phyloP scores from a whole-genome alignment of 2,329 filamentous ascomycete genomes.

The Fusarium buxicola region DNA sequence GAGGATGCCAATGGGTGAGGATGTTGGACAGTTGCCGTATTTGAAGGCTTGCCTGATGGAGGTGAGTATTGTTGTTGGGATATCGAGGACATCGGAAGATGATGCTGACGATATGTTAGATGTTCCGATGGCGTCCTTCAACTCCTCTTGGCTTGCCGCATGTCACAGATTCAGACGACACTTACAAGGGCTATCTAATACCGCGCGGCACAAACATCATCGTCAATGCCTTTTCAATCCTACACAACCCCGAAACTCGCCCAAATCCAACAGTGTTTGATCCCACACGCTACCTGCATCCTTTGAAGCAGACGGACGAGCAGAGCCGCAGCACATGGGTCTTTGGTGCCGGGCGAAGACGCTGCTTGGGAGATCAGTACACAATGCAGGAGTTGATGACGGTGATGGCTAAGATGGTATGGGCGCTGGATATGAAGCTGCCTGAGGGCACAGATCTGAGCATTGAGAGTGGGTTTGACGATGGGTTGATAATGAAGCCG shows the following conservation, averaged over 20 bases:
- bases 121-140: constrained; percentile 54
- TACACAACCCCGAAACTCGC: constrained; percentile 42
- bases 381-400: constrained; percentile 58
- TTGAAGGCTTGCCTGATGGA: constrained; percentile 42
- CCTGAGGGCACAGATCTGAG: constrained; percentile 40
- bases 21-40: constrained; percentile 36
- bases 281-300: constrained; percentile 44
- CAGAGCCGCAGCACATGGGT: constrained; percentile 49
- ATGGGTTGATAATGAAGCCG: constrained; percentile 36
- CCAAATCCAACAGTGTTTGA: constrained; percentile 43
- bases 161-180: constrained; percentile 60
- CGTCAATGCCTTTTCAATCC: constrained; percentile 49
- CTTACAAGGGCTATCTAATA: constrained; percentile 61
- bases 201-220: constrained; percentile 60
- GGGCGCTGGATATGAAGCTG: constrained; percentile 58
- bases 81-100: background rate
- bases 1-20: constrained; percentile 48
- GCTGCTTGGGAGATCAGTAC: constrained; percentile 62
- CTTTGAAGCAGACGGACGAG: constrained; percentile 21
- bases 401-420: constrained; percentile 57
- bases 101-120: constrained; percentile 17
- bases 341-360: constrained; percentile 61
- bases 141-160: constrained; percentile 60
- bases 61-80: constrained; percentile 17
- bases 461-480: constrained; percentile 43